phyloP scores from a whole-genome alignment of 257 asterid genomes.

The Sherardia arvensis region DNA sequence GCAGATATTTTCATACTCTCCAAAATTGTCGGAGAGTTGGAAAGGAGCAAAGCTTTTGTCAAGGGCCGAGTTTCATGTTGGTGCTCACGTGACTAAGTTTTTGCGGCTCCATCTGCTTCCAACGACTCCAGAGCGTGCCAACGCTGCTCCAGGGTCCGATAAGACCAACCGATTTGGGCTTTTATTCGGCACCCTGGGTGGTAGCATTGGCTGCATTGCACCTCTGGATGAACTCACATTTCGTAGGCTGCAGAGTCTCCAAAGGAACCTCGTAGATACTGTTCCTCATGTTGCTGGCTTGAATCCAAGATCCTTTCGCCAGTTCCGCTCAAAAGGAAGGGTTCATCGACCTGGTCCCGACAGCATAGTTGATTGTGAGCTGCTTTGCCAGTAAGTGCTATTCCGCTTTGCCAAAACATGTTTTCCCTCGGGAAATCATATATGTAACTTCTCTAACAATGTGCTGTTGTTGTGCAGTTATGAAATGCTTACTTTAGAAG shows the following conservation, averaged over 20 bases:
- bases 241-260: conserved; percentile 92
- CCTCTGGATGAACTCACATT: conserved; percentile 94
- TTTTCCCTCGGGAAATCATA: neutral
- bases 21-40: conserved; percentile 92
- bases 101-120: conserved; percentile 87
- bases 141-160: conserved; percentile 53
- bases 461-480: conserved; percentile 41
- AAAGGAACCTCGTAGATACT: conserved; percentile 83
- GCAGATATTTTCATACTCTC: conserved; percentile 89
- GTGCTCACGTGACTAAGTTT: conserved; percentile 85
- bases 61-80: conserved; percentile 94
- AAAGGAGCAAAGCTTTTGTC: conserved; percentile 94
- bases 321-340: conserved; percentile 76
- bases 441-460: neutral
- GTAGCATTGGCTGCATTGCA: conserved; percentile 92
- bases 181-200: conserved; percentile 85
- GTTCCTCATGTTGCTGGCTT: conserved; percentile 87
- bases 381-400: conserved; percentile 70
- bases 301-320: conserved; percentile 86
- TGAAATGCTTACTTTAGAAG: conserved; percentile 80
- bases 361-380: conserved; percentile 86
- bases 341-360: conserved; percentile 99
- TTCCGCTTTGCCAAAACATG: neutral
- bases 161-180: conserved; percentile 90
- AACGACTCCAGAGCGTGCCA: conserved; percentile 49